Percentiles rank a stretch among this genome's conserved stretches.
Conservation (phyloP, 768 basidiomycete genomes). For the Dendrothele bispora region DNA sequence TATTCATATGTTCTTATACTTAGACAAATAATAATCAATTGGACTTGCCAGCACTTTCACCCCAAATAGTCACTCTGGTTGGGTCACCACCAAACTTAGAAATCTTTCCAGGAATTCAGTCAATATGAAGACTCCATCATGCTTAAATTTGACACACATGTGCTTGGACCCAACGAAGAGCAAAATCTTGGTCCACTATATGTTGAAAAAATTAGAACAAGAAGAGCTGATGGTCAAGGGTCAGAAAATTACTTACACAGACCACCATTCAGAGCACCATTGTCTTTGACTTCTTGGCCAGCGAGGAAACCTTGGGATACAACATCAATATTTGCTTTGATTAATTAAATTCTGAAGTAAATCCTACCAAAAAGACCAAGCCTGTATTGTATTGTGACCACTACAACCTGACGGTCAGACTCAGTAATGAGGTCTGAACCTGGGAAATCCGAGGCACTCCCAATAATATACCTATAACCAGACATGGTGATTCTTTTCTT, state of each 20-base stretch:
- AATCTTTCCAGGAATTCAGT: conserved; percentile 20
- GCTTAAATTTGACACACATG: conserved; percentile 18
- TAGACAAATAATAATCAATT: background rate
- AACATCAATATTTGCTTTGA: background rate
- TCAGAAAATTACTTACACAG: conserved; percentile 23
- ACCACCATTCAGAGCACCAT: conserved; percentile 33
- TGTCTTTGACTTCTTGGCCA: conserved; percentile 25
- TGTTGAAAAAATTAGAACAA: background rate
- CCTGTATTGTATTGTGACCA: conserved; percentile 32
- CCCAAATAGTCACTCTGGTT: conserved; percentile 34
- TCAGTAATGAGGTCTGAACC: conserved; percentile 23
- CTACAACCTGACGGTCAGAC: conserved; percentile 21
- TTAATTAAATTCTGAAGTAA: background rate
- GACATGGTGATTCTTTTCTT: background rate
- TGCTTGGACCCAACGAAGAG: conserved; percentile 33
- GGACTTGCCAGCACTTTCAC: conserved; percentile 27
- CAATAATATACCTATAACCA: conserved; percentile 26
- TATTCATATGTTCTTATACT: background rate
- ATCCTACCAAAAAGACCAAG: conserved; percentile 28
- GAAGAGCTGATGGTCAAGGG: background rate
- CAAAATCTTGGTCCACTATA: conserved; percentile 35
- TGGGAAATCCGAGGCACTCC: conserved; percentile 15
- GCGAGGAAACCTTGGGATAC: conserved; percentile 26
- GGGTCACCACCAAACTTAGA: conserved; percentile 32
- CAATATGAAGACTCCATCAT: background rate